Evolutionary conservation across 495 filamentous ascomycete genomes (phyloP), one percentile per base, ranked within the genome.

Genomic region (Trichoderma parareesei): DNA sequence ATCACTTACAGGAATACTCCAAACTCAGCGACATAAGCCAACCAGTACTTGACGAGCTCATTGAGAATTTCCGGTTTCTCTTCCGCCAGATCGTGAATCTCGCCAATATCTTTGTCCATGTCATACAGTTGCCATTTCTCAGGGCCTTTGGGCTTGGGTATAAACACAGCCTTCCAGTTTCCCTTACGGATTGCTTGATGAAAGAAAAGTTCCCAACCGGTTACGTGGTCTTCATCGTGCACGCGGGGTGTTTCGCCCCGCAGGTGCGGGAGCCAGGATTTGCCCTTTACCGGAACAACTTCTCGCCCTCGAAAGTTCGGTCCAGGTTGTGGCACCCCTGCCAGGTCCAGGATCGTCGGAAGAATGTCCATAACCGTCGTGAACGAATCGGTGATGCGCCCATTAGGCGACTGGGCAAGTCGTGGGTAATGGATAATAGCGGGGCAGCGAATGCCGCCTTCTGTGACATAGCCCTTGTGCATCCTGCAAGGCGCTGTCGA

Each of bases 381-480:
- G 73, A 85, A 87, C 63, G 77, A 73, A 68, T 85, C 75, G 10
- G 77, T 82, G 67, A 87, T 82, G 27, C 73, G 68, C 69, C 67
- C 62, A 41, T 69, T 69, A 62, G 44, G 69, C 65, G 14, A 35
- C 20, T 63, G 82, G 85, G 71, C 77, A 85, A 57, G 82, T 81
- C 65, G 85, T 85, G 74, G 82, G 84, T 3, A 84, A 73, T 57
- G 38, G 37, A 62, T 41, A 48, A 46, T 59, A 27, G 64, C 64
- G 6, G 38, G 64, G 38, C 41, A 65, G 18, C 81, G 80, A 6
- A 87, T 81, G 49, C 84, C 85, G n/a, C 85, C 84, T 65, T 88
- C 82, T 13, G 85, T 85, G 14, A 84, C 85, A 72, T 80, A 86
- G 33, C 82, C 81, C 65, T 87, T 87, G 71, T 83, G 85, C 6